phyloP scores from a whole-genome alignment of 2,329 filamentous ascomycete genomes.

The Hymenoscyphus fructigenus region DNA sequence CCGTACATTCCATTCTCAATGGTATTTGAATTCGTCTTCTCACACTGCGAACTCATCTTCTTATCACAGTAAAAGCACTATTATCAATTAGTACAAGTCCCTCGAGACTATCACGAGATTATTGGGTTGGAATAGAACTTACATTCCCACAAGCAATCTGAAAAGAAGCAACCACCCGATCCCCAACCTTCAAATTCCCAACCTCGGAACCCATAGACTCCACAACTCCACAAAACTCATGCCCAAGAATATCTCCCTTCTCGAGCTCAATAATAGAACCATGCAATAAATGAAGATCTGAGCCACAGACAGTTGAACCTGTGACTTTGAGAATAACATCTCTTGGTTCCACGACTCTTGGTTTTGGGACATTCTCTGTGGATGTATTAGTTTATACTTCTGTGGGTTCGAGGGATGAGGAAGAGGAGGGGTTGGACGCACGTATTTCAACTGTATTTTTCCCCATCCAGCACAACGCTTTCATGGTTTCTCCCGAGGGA shows the following conservation, averaged over 20 bases:
- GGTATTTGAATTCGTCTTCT: conserved; percentile 74
- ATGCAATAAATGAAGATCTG: conserved; percentile 40
- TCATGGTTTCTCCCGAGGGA: conserved; percentile 63
- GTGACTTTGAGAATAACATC: conserved; percentile 82
- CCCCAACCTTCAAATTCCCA: conserved; percentile 55
- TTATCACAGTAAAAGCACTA: conserved; percentile 75
- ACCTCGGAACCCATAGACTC: conserved; percentile 50
- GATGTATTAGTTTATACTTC: no score
- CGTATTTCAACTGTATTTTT: conserved; percentile 74
- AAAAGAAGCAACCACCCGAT: conserved; percentile 80
- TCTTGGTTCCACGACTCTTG: conserved; percentile 67
- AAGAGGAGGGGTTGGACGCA: conserved; percentile 34
- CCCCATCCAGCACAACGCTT: conserved; percentile 78
- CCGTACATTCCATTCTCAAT: conserved; percentile 63
- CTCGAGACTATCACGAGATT: background rate
- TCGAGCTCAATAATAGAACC: conserved; percentile 45
- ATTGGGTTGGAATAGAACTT: conserved; percentile 33
- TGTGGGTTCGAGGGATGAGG: background rate
- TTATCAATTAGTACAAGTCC: conserved; percentile 13
- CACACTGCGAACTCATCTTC: conserved; percentile 77
- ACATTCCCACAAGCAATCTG: conserved; percentile 70
- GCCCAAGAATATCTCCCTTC: conserved; percentile 53
- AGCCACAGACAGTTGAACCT: conserved; percentile 39
- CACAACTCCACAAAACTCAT: conserved; percentile 53
- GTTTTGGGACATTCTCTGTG: conserved; percentile 63